These are phyloP conservation scores for Bremia lactucae DNA, from an alignment of 352 stramenopile species.

Conservation along the genomic window DNA sequence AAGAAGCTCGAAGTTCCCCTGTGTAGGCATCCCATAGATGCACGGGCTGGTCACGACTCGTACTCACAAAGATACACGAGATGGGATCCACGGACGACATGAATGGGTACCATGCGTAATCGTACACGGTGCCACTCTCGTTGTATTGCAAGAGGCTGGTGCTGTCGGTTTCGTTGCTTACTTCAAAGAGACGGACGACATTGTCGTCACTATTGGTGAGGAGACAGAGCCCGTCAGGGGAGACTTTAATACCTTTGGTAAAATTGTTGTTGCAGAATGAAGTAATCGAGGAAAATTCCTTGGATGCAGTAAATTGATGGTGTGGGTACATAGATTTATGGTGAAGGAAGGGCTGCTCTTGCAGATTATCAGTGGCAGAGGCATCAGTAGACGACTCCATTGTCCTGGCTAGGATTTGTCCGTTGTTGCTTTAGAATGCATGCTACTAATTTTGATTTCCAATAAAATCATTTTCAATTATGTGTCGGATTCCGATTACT, in stretches of 20 bases:
- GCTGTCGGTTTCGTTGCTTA: conserved; percentile 6
- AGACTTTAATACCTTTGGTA: conserved; percentile 60
- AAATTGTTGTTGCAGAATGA: conserved; percentile 47
- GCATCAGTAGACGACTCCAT: neutral
- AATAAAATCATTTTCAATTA: no score
- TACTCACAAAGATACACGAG: conserved; percentile 81
- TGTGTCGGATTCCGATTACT: no score
- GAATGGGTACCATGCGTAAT: conserved; percentile 83
- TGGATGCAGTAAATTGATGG: conserved; percentile 14
- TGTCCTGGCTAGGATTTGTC: no score
- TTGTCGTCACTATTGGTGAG: conserved; percentile 82
- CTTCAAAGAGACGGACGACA: conserved; percentile 69
- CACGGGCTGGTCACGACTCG: conserved; percentile 78
- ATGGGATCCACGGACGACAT: conserved; percentile 68
- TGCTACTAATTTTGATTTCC: no score
- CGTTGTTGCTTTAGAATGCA: no score
- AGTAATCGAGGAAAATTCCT: conserved; percentile 19
- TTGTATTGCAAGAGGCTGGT: conserved; percentile 39
- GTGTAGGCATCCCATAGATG: conserved; percentile 90
- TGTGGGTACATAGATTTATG: conserved; percentile 8
- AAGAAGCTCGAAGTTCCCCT: conserved; percentile 67
- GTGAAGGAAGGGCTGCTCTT: conserved; percentile 9
- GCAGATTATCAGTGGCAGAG: neutral
- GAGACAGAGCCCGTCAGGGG: conserved; percentile 77
- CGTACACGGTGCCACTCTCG: conserved; percentile 78